These are phyloP conservation scores for Catharanthus roseus DNA, from an alignment of 257 asterid genomes.

Conservation along the genomic window DNA sequence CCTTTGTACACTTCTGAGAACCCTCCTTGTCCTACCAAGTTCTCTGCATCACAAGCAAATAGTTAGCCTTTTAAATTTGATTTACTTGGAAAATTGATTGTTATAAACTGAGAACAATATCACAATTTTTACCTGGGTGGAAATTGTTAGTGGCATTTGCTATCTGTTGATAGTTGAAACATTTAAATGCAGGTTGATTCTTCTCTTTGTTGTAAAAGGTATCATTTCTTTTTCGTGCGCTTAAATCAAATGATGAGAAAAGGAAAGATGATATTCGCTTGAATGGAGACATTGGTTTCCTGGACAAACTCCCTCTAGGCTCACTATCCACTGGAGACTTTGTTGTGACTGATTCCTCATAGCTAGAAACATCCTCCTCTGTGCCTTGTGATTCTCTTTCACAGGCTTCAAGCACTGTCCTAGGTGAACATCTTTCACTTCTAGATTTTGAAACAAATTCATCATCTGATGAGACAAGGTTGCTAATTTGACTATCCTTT, in stretches of 20 bases:
- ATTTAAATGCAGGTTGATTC: conserved; percentile 36
- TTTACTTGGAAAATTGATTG: not conserved
- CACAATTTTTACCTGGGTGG: conserved; percentile 37
- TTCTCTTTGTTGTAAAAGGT: conserved; percentile 21
- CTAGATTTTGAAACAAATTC: conserved; percentile 17
- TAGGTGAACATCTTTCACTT: conserved; percentile 50
- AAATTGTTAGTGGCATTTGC: conserved; percentile 62
- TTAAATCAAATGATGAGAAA: conserved; percentile 25
- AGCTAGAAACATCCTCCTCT: conserved; percentile 43
- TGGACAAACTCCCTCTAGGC: conserved; percentile 11
- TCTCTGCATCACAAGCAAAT: conserved; percentile 35
- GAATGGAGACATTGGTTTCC: conserved; percentile 46
- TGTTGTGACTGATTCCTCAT: conserved; percentile 30
- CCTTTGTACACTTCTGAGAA: conserved; percentile 81
- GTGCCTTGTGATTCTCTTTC: conserved; percentile 45
- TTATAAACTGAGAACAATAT: not conserved
- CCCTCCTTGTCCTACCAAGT: conserved; percentile 83
- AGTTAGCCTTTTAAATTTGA: not conserved
- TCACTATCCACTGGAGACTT: conserved; percentile 21
- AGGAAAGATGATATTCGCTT: conserved; percentile 41
- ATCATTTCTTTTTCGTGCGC: conserved; percentile 29
- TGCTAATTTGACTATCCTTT: conserved; percentile 29
- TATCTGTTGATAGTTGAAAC: conserved; percentile 55
- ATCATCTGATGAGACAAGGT: conserved; percentile 48
- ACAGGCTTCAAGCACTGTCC: conserved; percentile 42